A percentile compares a stretch with the other conserved stretches of the same genome.
Evolutionary conservation across 2,329 filamentous ascomycete genomes (phyloP).

Genomic region (Colletotrichum zoysiae): DNA sequence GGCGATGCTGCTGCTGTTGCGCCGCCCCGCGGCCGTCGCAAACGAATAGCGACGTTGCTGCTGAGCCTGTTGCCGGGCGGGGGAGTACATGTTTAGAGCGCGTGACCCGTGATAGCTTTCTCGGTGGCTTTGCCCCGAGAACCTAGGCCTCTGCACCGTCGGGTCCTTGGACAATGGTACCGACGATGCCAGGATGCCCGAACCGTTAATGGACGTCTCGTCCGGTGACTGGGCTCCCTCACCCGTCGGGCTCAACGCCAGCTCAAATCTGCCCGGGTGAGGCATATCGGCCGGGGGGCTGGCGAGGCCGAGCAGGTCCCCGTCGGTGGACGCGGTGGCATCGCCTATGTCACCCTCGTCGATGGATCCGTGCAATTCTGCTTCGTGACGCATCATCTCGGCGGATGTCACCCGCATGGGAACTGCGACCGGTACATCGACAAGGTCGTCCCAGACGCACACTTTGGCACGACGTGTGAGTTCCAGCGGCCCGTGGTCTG

Average conservation of each 20-base stretch:
- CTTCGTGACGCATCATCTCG: constrained; percentile 76
- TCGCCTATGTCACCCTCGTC: constrained; percentile 91
- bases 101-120: constrained; percentile 56
- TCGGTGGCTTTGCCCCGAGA: constrained; percentile 32
- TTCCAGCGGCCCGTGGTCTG: constrained; percentile 93
- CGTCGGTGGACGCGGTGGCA: constrained; percentile 53
- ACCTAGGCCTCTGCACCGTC: constrained; percentile 29
- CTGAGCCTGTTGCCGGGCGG: constrained; percentile 54
- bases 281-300: constrained; percentile 75
- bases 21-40: constrained; percentile 60
- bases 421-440: constrained; percentile 94
- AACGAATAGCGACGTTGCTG: constrained; percentile 68
- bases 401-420: constrained; percentile 86
- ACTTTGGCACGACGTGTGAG: constrained; percentile 91
- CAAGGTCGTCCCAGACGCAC: constrained; percentile 97
- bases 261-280: constrained; percentile 81
- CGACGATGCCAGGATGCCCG: constrained; percentile 29
- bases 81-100: constrained; percentile 59
- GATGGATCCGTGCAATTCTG: constrained; percentile 54
- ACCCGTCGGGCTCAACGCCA: constrained; percentile 63
- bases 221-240: constrained; percentile 57
- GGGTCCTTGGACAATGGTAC: constrained; percentile 30
- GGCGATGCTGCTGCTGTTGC: constrained; percentile 64
- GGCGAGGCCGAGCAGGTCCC: constrained; percentile 78
- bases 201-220: constrained; percentile 44